Evolutionary conservation across 139 green algal species (phyloP), one percentile per base, ranked within the genome.

Genomic region (Volvox africanus): DNA sequence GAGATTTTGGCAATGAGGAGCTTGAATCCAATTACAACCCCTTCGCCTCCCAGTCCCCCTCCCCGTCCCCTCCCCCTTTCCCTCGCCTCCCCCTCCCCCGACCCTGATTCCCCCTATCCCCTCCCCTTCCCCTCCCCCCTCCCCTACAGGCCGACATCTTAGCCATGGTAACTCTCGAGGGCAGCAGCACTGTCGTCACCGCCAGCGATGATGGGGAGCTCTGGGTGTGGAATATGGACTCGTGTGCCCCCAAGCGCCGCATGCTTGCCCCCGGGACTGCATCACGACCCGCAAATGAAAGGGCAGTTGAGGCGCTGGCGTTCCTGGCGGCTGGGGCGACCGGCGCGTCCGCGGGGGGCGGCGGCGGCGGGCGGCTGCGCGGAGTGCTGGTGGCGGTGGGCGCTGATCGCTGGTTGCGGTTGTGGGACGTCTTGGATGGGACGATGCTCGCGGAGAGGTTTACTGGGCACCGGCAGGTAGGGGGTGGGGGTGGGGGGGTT

Each of bases 91-190:
- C 13, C 33, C 36, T 6, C n/a, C 61, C 13, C 77, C 35, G 12
- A 35, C 14, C 24, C 32, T 33, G 24, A 32, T 22, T 35, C 83
- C 73, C 20, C n/a, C 16, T 44, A 24, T 32, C 73, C n/a, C 26
- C n/a, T 32, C n/a, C 20, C 73, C n/a, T 32, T 22, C 73, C 73
- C 73, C 6, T 44, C 28, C 73, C 5, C 92, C n/a, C 61, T 28
- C 32, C 61, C 33, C 83, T 3, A 17, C 77, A 93, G 61, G 90
- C 89, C 32, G 95, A 97, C 82, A 94, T 97, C 82, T 90, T 96
- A 28, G 84, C 87, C 79, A 92, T 95, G 88, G 88, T 89, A 9
- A n/a, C 94, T 16, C 91, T 94, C 82, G 82, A 93, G 35, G 89
- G 85, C 75, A 75, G 61, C 87, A 65, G 35, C 28, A 93, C 80